phyloP scores from a whole-genome alignment of 768 basidiomycete species.

The Collybiopsis luxurians region DNA sequence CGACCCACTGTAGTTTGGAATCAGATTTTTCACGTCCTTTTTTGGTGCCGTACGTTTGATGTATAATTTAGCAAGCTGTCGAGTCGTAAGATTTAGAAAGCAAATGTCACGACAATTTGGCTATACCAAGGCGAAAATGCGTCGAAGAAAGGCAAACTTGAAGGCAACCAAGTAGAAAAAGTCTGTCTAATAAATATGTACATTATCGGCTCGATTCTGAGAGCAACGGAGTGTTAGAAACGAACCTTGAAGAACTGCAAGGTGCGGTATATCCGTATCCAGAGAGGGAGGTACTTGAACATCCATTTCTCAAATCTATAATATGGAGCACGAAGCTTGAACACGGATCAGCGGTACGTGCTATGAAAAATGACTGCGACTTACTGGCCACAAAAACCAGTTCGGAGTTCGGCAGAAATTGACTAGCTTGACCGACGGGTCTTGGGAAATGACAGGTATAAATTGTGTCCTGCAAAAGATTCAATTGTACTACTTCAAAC shows the following conservation, averaged over 20 bases:
- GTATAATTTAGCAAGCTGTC: conserved; percentile 25
- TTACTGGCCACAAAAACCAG: conserved; percentile 47
- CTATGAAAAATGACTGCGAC: conserved; percentile 4
- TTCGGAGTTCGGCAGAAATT: conserved; percentile 51
- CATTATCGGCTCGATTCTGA: neutral
- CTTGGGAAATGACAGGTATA: conserved; percentile 40
- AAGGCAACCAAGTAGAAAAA: neutral
- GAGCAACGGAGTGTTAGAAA: neutral
- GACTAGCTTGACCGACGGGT: conserved; percentile 36
- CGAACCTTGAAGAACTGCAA: conserved; percentile 15
- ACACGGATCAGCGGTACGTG: neutral
- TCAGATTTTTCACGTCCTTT: conserved; percentile 39
- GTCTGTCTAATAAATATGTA: conserved; percentile 12
- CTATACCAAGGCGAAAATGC: conserved; percentile 9
- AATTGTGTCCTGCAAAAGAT: conserved; percentile 34
- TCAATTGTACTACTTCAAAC: conserved; percentile 2
- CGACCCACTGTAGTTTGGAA: conserved; percentile 47
- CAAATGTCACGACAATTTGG: neutral
- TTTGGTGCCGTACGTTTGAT: conserved; percentile 40
- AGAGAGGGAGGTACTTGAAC: conserved; percentile 38
- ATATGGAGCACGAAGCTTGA: conserved; percentile 24
- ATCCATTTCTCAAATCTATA: conserved; percentile 33
- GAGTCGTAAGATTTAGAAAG: neutral
- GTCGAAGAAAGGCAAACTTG: neutral
- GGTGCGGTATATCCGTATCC: conserved; percentile 27